A percentile compares a stretch with the other conserved stretches of the same genome.
These are phyloP conservation scores for Vitellaria paradoxa DNA, from an alignment of 179 eudicot species.

Conservation along the genomic window DNA sequence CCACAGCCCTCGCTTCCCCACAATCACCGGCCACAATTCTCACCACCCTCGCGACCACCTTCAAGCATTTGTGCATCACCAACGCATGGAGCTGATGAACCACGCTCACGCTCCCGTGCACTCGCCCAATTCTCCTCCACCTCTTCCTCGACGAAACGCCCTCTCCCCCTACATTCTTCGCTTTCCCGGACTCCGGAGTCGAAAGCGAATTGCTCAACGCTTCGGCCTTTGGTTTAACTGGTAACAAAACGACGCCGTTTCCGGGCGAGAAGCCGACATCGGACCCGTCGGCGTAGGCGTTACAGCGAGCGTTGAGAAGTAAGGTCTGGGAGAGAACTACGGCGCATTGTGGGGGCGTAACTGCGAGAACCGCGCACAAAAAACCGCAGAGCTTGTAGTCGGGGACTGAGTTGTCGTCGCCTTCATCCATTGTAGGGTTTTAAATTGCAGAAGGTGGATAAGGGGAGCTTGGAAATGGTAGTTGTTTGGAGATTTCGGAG, in stretches of 20 bases:
- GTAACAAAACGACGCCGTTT: slow-evolving; percentile 31
- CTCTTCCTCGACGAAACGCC: slow-evolving; percentile 26
- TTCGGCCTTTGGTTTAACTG: slow-evolving; percentile 11
- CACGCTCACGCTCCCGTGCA: slow-evolving; percentile 52
- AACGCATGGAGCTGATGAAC: slow-evolving; percentile 58
- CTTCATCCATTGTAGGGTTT: slow-evolving; percentile 8
- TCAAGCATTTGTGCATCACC: slow-evolving; percentile 55
- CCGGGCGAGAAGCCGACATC: slow-evolving; percentile 35
- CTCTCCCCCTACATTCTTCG: neutral
- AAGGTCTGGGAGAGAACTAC: slow-evolving; percentile 21
- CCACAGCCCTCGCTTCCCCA: slow-evolving; percentile 44
- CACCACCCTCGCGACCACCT: slow-evolving; percentile 37
- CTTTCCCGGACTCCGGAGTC: neutral
- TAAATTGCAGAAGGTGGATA: no score
- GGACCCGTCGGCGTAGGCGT: slow-evolving; percentile 26
- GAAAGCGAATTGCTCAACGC: no score
- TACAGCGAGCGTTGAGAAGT: slow-evolving; percentile 33
- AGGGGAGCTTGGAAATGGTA: no score
- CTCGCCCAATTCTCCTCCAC: slow-evolving; percentile 32
- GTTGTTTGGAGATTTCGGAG: no score
- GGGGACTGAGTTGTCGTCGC: slow-evolving; percentile 22
- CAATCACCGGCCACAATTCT: slow-evolving; percentile 14
- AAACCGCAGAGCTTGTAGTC: slow-evolving; percentile 72
- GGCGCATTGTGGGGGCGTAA: neutral
- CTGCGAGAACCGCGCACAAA: slow-evolving; percentile 42